These are phyloP conservation scores for Solanum virginianum DNA, from an alignment of 257 asterid species.

Conservation along the genomic window DNA sequence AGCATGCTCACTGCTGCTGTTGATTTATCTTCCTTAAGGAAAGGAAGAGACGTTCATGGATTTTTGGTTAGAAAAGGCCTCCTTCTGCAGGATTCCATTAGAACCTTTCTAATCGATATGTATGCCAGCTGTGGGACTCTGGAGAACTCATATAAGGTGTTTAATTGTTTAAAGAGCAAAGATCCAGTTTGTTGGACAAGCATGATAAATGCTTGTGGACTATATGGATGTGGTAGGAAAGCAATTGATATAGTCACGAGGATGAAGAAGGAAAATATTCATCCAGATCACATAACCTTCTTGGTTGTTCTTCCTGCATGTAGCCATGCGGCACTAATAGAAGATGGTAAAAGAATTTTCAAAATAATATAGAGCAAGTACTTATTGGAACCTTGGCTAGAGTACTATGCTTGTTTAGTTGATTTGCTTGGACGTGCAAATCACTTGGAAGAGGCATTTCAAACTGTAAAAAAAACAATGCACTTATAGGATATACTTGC, in stretches of 20 bases:
- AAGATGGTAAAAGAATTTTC: constrained; percentile 47
- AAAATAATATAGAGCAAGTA: constrained; percentile 37
- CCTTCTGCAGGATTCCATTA: too few relatives aligned
- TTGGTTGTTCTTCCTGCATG: constrained; percentile 62
- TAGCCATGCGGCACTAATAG: constrained; percentile 72
- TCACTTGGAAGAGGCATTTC: constrained; percentile 53
- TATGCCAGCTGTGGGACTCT: too few relatives aligned
- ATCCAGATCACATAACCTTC: constrained; percentile 60
- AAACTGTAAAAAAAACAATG: constrained; percentile 38
- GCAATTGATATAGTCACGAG: constrained; percentile 33
- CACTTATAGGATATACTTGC: constrained; percentile 39
- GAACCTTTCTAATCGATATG: too few relatives aligned
- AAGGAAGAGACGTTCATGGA: too few relatives aligned
- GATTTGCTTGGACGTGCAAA: constrained; percentile 88
- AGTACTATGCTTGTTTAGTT: constrained; percentile 71
- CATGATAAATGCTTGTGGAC: constrained; percentile 59
- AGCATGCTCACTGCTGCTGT: too few relatives aligned
- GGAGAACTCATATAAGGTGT: too few relatives aligned
- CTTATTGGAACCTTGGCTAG: constrained; percentile 70
- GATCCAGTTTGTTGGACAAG: too few relatives aligned
- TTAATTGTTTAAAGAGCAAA: too few relatives aligned
- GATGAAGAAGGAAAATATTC: constrained; percentile 37
- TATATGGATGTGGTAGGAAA: constrained; percentile 57
- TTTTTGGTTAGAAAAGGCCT: too few relatives aligned
- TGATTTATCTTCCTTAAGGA: too few relatives aligned